Evolutionary conservation across 2,329 filamentous ascomycete species (phyloP), one percentile per base, ranked within the genome.

Genomic region (Simplicillium aogashimaense): DNA sequence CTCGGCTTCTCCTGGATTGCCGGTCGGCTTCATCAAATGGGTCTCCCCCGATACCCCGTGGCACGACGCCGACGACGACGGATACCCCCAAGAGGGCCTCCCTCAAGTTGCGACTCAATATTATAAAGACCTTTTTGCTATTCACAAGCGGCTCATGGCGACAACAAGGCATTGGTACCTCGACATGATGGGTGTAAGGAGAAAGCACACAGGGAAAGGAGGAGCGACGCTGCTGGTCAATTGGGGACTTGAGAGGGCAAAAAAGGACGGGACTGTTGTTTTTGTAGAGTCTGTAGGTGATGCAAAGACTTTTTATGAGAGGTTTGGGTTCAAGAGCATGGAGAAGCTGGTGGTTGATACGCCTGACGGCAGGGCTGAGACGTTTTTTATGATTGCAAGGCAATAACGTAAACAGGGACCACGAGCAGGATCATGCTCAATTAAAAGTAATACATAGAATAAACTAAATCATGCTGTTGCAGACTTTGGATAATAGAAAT

Each of bases 21-120:
- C 70, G 2, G 49, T 72, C 17, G 66, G 65, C 1, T 72, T 68
- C 41, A 62, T 64, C 4, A 70, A 73, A 48, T 76, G 72, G 73
- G 47, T 55, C 7, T 49, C 56, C 3, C 60, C 60, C 0, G 53
- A 46, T 1, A 45, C 51, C 11, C 39, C 47, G 2, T 45, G 50
- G 30, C 47, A 46, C 6, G 51, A 49, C 35, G 18, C 50, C 55
- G 1, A 46, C 54, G 3, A 29, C 6, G 54, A 55, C 1, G 39
- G 45, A 3, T 73, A 63, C 63, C 66, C 69, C 0, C 45, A 54
- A 25, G 62, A 60, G 11, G 62, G 58, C 8, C 53, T 68, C 37
- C 45, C 47, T 2, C 50, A 39, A 2, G 47, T 66, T 7, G 66
- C 61, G 0, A 49, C 55, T 11, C 42, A 50, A 2, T 72, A 71